phyloP scores from a whole-genome alignment of 1,284 basidiomycete genomes.

The Boletus sp. region DNA sequence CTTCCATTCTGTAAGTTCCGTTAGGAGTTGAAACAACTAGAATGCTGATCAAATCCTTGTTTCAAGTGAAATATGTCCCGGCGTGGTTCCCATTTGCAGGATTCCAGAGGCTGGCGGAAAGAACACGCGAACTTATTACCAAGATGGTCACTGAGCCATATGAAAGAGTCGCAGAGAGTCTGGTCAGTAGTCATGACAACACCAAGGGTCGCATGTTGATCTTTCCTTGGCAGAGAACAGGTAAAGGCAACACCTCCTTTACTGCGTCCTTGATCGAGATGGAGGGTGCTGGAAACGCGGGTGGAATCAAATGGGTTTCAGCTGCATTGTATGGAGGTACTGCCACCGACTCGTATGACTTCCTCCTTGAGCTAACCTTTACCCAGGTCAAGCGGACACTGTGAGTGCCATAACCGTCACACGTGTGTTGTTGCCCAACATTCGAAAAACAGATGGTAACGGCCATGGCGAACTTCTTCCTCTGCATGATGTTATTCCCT shows the following conservation, averaged over 20 bases:
- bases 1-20: not conserved
- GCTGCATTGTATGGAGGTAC: slow-evolving; percentile 3
- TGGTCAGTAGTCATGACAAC: not conserved
- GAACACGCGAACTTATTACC: not conserved
- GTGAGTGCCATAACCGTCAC: not conserved
- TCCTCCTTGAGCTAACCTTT: not conserved
- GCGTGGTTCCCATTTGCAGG: slow-evolving; percentile 2
- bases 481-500: slow-evolving; percentile 3
- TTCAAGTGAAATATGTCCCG: not conserved
- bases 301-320: slow-evolving; percentile 1
- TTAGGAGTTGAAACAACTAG: not conserved
- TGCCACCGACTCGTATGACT: not conserved
- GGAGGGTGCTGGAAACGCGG: not conserved
- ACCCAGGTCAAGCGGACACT: not conserved
- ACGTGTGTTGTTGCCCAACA: not conserved
- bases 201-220: not conserved
- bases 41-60: not conserved
- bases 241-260: not conserved
- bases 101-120: not conserved
- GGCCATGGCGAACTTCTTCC: slow-evolving; percentile 4
- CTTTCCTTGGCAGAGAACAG: not conserved
- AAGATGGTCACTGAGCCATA: slow-evolving; percentile 1
- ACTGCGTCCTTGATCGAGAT: not conserved
- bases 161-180: not conserved
- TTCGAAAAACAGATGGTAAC: not conserved